A percentile compares a stretch with the other conserved stretches of the same genome.
Conservation (phyloP, 805 yeast genomes). For the Sugiyamaella floridensis region DNA sequence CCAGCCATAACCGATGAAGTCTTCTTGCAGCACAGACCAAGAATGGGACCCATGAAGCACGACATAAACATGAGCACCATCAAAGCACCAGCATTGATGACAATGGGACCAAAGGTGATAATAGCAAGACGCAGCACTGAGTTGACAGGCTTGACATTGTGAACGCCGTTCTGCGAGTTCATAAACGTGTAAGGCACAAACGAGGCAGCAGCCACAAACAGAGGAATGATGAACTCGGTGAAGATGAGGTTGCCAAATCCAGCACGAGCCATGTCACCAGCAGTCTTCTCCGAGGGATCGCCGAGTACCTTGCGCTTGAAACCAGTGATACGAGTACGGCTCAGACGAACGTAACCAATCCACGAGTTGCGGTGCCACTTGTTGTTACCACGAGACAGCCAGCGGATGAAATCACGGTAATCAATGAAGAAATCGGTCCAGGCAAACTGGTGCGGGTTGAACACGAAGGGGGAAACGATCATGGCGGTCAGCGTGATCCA, state of each 20-base stretch:
- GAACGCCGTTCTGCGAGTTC: slow-evolving; percentile 82
- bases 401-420: slow-evolving; percentile 84
- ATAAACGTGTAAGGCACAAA: slow-evolving; percentile 71
- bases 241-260: slow-evolving; percentile 69
- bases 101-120: slow-evolving; percentile 79
- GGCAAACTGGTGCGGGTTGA: slow-evolving; percentile 97
- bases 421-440: slow-evolving; percentile 95
- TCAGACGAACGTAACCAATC: slow-evolving; percentile 64
- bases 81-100: slow-evolving; percentile 77
- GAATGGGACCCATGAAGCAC: slow-evolving; percentile 95
- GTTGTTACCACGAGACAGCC: slow-evolving; percentile 79
- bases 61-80: slow-evolving; percentile 72
- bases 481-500: slow-evolving; percentile 89
- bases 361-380: slow-evolving; percentile 66
- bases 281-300: slow-evolving; percentile 58
- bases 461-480: slow-evolving; percentile 85
- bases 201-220: slow-evolving; percentile 60
- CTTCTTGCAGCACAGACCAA: slow-evolving; percentile 92
- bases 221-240: slow-evolving; percentile 72
- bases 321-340: slow-evolving; percentile 88
- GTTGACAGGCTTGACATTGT: slow-evolving; percentile 38
- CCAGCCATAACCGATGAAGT: slow-evolving; percentile 95
- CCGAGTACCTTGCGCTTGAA: slow-evolving; percentile 68
- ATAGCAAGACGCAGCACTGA: slow-evolving; percentile 57
- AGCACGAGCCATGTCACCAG: slow-evolving; percentile 66